Conservation (phyloP, 805 yeast species). For the Teunomyces stri region DNA sequence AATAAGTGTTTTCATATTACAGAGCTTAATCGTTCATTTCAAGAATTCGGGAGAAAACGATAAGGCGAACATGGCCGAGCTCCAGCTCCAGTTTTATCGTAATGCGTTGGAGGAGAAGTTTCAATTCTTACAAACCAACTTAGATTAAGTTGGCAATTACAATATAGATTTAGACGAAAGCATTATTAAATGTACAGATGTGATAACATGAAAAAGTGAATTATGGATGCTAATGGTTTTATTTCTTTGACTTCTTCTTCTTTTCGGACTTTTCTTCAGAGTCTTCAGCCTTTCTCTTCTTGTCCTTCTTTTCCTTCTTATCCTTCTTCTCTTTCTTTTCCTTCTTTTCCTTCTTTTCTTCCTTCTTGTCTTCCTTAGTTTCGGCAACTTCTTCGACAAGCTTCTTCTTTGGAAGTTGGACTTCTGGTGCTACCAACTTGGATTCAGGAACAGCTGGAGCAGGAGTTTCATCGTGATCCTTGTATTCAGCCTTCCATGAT, state of each 20-base stretch:
- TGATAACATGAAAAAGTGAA: constrained; percentile 6
- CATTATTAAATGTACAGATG: constrained; percentile 10
- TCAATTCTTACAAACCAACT: constrained; percentile 7
- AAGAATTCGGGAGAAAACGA: constrained; percentile 18
- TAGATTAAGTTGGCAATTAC: background rate
- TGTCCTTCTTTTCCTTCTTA: constrained; percentile 60
- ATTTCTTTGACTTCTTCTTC: constrained; percentile 47
- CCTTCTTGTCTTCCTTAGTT: constrained; percentile 25
- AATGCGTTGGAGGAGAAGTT: constrained; percentile 9
- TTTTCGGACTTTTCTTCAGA: constrained; percentile 45
- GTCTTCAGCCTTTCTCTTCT: constrained; percentile 53
- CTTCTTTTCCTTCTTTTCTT: constrained; percentile 40
- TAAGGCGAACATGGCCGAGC: constrained; percentile 17
- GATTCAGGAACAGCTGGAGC: constrained; percentile 60
- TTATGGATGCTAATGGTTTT: constrained; percentile 4
- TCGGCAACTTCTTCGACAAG: constrained; percentile 42
- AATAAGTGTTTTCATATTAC: constrained; percentile 18
- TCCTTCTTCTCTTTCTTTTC: constrained; percentile 51
- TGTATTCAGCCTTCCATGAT: constrained; percentile 84
- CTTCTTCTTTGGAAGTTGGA: constrained; percentile 49
- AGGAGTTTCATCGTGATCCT: constrained; percentile 58
- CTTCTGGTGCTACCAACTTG: constrained; percentile 47
- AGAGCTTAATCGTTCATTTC: constrained; percentile 12
- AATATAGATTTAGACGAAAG: background rate
- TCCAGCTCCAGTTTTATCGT: constrained; percentile 15